phyloP scores from a whole-genome alignment of 441 rosid species.

The Aleurites moluccanus region DNA sequence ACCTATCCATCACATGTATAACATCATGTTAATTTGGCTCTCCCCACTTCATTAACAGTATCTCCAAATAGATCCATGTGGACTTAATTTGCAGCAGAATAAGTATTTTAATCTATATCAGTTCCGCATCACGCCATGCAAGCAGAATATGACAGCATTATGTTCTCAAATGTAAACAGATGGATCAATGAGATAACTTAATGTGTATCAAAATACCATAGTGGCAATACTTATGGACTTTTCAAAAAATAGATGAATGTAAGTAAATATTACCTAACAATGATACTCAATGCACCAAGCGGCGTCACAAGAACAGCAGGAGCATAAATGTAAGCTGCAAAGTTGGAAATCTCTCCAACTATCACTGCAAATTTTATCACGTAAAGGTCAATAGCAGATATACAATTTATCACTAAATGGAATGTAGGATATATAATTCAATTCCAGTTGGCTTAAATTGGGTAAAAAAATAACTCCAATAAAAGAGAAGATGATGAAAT shows the following conservation, averaged over 20 bases:
- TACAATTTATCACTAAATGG: background rate
- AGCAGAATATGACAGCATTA: background rate
- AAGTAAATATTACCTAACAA: constrained; percentile 47
- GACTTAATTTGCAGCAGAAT: background rate
- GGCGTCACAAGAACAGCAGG: constrained; percentile 77
- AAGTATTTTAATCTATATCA: background rate
- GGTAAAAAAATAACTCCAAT: background rate
- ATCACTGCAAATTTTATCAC: constrained; percentile 41
- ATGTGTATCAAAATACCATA: background rate
- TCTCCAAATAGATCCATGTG: background rate
- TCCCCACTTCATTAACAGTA: background rate
- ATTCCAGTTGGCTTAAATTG: background rate
- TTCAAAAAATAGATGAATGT: background rate
- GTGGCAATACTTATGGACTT: background rate
- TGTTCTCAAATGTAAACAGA: background rate
- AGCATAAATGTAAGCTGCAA: constrained; percentile 64
- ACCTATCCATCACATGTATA: background rate
- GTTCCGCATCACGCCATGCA: background rate
- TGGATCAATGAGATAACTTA: no score
- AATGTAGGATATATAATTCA: background rate
- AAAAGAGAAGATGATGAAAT: background rate
- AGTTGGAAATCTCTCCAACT: constrained; percentile 68
- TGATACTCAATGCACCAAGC: constrained; percentile 74
- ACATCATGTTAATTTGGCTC: background rate
- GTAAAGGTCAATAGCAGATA: background rate